Conservation (phyloP, 331 rosid genomes). For the Malus hybrid region DNA sequence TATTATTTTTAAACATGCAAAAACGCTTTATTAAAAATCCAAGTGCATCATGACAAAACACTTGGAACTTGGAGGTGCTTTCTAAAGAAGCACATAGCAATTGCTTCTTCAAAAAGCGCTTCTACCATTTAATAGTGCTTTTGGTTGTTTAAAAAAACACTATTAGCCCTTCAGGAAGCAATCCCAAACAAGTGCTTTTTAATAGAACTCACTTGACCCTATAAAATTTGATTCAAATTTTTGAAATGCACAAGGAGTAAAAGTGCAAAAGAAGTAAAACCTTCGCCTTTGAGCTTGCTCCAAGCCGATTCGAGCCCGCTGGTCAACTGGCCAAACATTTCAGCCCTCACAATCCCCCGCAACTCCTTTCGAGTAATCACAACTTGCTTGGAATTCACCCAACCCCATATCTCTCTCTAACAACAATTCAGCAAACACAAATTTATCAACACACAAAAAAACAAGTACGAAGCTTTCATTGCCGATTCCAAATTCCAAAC, state of each 20-base stretch:
- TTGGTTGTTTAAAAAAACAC: not conserved
- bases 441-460: not conserved
- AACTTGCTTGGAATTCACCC: constrained; percentile 59
- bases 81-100: not conserved
- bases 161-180: not conserved
- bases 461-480: not conserved
- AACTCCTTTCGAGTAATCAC: constrained; percentile 18
- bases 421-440: not conserved
- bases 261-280: constrained; percentile 19
- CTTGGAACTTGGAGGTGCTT: not conserved
- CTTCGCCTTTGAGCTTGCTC: constrained; percentile 98
- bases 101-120: not conserved
- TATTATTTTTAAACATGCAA: not conserved
- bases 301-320: constrained; percentile 92
- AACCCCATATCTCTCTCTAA: constrained; percentile 85
- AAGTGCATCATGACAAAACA: not conserved
- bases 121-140: not conserved
- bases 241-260: not conserved
- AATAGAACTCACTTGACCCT: not conserved
- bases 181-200: not conserved
- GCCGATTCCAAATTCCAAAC: not conserved
- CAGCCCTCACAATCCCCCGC: constrained; percentile 73
- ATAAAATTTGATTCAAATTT: not conserved
- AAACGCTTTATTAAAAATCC: not conserved
- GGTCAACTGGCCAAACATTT: constrained; percentile 93